These are phyloP conservation scores for Pseudisothecium myosuroides DNA, from an alignment of 225 moss, liverwort and hornwort genomes.

Conservation along the genomic window DNA sequence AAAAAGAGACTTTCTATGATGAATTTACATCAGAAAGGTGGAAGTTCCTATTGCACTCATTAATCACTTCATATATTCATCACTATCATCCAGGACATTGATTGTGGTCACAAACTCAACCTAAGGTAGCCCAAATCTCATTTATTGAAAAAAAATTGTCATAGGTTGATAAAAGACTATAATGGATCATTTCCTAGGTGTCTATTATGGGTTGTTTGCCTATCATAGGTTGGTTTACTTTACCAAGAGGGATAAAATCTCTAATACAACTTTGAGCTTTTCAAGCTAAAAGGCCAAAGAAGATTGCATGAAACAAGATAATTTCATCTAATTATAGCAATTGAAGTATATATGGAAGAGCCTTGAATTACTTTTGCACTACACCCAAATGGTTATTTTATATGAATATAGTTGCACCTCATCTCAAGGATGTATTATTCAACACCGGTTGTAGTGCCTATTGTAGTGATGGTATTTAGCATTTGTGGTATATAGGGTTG, in stretches of 20 bases:
- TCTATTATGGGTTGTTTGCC: background rate
- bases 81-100: background rate
- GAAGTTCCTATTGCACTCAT: background rate
- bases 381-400: background rate
- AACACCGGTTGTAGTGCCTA: background rate
- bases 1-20: too few relatives aligned
- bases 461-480: background rate
- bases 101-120: too few relatives aligned
- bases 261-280: background rate
- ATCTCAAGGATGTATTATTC: background rate
- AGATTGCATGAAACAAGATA: background rate
- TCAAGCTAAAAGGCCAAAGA: background rate
- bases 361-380: background rate
- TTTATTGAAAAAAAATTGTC: background rate
- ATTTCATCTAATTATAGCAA: background rate
- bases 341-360: accelerated
- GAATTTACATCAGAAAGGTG: background rate
- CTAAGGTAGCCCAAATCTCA: background rate
- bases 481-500: background rate
- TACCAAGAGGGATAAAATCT: background rate
- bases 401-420: too few relatives aligned
- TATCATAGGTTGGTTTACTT: background rate
- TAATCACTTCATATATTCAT: background rate
- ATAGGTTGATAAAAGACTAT: background rate
- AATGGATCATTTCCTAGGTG: background rate